Conservation (phyloP, 2,329 filamentous ascomycete species). For the Pseudovirgaria hyperparasitica region DNA sequence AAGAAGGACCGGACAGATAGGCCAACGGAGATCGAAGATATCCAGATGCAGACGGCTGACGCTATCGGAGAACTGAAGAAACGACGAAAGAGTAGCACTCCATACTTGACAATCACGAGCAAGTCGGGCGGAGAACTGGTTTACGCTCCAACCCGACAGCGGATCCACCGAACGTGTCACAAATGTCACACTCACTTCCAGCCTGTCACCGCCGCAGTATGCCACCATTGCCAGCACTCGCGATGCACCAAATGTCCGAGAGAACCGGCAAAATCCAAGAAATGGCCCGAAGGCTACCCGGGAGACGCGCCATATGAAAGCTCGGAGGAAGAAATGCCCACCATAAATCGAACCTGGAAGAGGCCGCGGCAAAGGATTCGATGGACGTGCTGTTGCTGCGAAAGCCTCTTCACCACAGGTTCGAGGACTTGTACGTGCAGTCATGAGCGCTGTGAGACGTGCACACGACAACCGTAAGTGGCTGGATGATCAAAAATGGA, state of each 20-base stretch:
- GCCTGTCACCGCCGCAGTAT: constrained; percentile 41
- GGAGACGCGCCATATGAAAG: constrained; percentile 40
- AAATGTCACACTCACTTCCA: constrained; percentile 53
- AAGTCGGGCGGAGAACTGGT: constrained; percentile 57
- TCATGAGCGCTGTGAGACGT: constrained; percentile 47
- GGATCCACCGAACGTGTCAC: constrained; percentile 66
- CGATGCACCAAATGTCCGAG: constrained; percentile 72
- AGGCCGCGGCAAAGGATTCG: constrained; percentile 32
- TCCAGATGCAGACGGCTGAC: constrained; percentile 32
- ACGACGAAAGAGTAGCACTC: constrained; percentile 28
- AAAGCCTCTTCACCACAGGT: constrained; percentile 43
- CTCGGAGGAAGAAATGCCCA: constrained; percentile 16
- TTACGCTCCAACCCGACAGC: constrained; percentile 58
- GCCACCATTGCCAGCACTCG: constrained; percentile 55
- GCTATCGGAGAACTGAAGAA: constrained; percentile 9
- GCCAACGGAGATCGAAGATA: constrained; percentile 20
- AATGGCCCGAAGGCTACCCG: constrained; percentile 58
- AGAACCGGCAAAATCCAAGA: constrained; percentile 59
- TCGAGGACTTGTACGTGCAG: constrained; percentile 43
- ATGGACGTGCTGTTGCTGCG: constrained; percentile 49
- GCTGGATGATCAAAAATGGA: constrained; percentile 33
- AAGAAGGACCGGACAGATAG: constrained; percentile 39
- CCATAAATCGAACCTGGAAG: constrained; percentile 25
- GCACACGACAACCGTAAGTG: constrained; percentile 40
- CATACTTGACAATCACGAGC: constrained; percentile 49